Percentiles rank a stretch among this genome's conserved stretches.
Conservation (phyloP, 257 asterid species). For the Salvia splendens region DNA sequence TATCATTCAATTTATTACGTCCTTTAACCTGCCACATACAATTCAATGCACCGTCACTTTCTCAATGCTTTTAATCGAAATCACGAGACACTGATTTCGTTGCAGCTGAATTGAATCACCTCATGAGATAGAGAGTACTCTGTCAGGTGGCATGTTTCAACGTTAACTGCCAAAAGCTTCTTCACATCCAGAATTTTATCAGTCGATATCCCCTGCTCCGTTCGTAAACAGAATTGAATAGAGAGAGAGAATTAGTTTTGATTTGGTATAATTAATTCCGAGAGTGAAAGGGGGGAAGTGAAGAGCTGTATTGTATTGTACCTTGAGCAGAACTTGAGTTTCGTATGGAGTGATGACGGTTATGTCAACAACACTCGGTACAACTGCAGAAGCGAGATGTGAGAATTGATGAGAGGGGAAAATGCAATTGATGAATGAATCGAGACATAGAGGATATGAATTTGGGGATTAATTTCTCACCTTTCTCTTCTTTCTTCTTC, state of each 20-base stretch:
- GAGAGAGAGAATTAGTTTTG: not conserved
- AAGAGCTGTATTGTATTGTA: conserved; percentile 40
- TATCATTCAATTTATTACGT: conserved; percentile 67
- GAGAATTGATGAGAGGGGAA: not conserved
- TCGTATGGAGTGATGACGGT: conserved; percentile 82
- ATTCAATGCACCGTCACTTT: conserved; percentile 28
- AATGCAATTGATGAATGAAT: not conserved
- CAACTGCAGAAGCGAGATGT: conserved; percentile 48
- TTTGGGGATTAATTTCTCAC: conserved; percentile 31
- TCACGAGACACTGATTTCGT: not conserved
- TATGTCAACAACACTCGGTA: conserved; percentile 78
- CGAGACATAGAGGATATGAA: not conserved
- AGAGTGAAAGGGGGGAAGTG: not conserved
- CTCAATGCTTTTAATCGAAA: conserved; percentile 1
- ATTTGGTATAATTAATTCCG: not conserved
- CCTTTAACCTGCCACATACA: conserved; percentile 71
- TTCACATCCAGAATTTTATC: conserved; percentile 92
- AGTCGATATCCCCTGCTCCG: conserved; percentile 84
- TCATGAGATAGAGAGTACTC: conserved; percentile 81
- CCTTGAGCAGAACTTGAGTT: conserved; percentile 84
- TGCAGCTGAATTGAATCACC: conserved; percentile 40
- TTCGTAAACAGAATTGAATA: not conserved
- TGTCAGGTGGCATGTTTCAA: conserved; percentile 91
- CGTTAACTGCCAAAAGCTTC: conserved; percentile 73
- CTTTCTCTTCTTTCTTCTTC: conserved; percentile 97